Base-by-base conservation (phyloP, 1,139 yeast genomes). In the Blastobotrys buckinghamii region DNA sequence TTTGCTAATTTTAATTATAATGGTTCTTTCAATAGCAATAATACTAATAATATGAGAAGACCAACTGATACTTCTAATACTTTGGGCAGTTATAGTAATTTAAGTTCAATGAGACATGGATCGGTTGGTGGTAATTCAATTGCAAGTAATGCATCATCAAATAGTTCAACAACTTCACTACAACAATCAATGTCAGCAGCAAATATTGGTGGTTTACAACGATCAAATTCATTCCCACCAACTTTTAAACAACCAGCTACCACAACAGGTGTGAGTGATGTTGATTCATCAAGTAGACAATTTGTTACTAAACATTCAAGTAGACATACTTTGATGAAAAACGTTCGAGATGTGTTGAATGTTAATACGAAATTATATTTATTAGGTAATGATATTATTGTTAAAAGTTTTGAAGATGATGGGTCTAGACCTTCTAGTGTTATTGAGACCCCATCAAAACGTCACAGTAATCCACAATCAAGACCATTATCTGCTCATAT, bases 341-440 rank as follows among this genome's bases (percentile, higher is more conserved):
- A 74, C 41, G 73, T 82, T 20, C 71, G 82, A 43, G 88, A 82
- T 59, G 70, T 79, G 6, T 75, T 82, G 57, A 79, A 81, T 55
- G 73, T 78, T 46, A 82, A 78, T 30, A 72, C 79, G 19, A 74
- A 72, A 45, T 68, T 78, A 34, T 77, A 79, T 54, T 78, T 73
- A 53, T 70, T 80, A 37, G 72, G 73, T 33, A 72, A 74, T 40
- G 77, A 76, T 35, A 67, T 82, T 27, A 73, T 82, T 6, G 75
- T 82, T 61, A 82, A 82, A 61, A 70, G 82, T 0, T 62, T 74
- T 35, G 62, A 59, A 27, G 70, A 67, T 16, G 73, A 65, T 6
- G 67, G 61, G 15, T 19, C 22, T 10, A 64, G 77, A 42, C 75
- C 78, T 6, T 70, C 77, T 0, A 74, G 78, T 51, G 67, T 74